Base-by-base conservation (phyloP, 768 basidiomycete species). In the Fomitopsis pulvina region DNA sequence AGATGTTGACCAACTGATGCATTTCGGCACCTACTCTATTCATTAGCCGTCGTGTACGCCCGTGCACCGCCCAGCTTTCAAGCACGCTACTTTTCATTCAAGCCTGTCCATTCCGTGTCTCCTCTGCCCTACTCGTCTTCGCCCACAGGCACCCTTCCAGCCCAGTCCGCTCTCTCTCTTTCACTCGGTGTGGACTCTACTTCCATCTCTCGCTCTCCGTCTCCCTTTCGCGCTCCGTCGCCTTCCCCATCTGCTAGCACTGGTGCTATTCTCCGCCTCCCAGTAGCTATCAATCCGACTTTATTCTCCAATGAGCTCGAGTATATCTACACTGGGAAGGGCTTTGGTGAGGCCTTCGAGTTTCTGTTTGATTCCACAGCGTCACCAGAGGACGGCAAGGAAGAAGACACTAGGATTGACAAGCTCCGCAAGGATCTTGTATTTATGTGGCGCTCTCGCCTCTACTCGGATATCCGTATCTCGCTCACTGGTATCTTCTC, bases 391-490 rank as follows among this genome's bases (percentile, higher is more conserved):
- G 71, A 70, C 45, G 80, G 66, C 48, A 70, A 68, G 32, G 71
- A 70, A 48, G 80, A 66, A 46, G 49, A 73, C 38, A 70, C 77
- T 40, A 71, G 90, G 12, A 69, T 89, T 34, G 90, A 92, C 65
- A 90, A 92, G 68, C 79, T 96, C 9, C 81, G 91, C 52, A 91
- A 92, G 66, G 95, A 97, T 61, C 75, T 96, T 25, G 88, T 94
- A 21, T 96, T 86, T 72, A 95, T 93, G 92, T 97, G 94, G 95
- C 73, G 95, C 27, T 89, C 87, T 11, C 82, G 92, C 43, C 80
- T 98, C 16, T 98, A 93, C 64, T 90, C 92, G 2, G 95, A 98
- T 66, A 80, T 95, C 21, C 81, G 86, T 46, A 83, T 98, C 48
- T 77, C 85, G 0, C 78, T 94, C 52, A 78, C 81, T 0, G 84